Evolutionary conservation across 257 asterid species (phyloP), one percentile per base, ranked within the genome.

Genomic region (Vinca minor): DNA sequence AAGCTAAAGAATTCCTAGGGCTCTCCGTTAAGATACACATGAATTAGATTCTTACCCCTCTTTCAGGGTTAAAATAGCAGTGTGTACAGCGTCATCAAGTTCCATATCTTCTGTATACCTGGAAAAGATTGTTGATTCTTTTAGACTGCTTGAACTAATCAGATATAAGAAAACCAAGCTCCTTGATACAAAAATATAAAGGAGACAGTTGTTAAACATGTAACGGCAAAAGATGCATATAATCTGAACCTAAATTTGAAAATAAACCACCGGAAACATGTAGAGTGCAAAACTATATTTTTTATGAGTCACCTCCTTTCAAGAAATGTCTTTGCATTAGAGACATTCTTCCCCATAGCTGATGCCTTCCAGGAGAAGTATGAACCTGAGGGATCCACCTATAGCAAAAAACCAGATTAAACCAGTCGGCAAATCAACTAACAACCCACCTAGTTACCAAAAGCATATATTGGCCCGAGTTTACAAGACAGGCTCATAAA

Each of bases 311-410:
- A 87, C 99, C 99, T 85, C 80, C 89, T 93, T 74, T 93, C 99
- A 60, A 89, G 90, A 79, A 93, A 93, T 4, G 99, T 89, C 81
- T 93, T 93, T 25, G 99, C 99, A 60, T 93, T 93, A 52, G 99
- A 89, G 54, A 93, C 99, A 79, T 93, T 93, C 84, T 93, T 93
- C 42, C 99, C 99, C 99, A 93, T 87, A 69, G 99, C 99, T 36
- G 99, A 93, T 77, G 99, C 99, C 78, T 93, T 93, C 99, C 99
- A 93, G 36, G 97, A 93, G 75, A 89, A 93, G 77, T 93, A 93
- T 6, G 99, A 93, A 62, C 99, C 99, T 5, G 99, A 93, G 60
- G 99, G 99, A 81, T 93, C 99, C 74, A 93, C 99, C 99, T 77
- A 48, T 1, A 69, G 25, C 28, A 67, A 67, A 45, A 47, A 1